Evolutionary conservation across 2,329 filamentous ascomycete genomes (phyloP).

Genomic region (Colletotrichum falcatum): DNA sequence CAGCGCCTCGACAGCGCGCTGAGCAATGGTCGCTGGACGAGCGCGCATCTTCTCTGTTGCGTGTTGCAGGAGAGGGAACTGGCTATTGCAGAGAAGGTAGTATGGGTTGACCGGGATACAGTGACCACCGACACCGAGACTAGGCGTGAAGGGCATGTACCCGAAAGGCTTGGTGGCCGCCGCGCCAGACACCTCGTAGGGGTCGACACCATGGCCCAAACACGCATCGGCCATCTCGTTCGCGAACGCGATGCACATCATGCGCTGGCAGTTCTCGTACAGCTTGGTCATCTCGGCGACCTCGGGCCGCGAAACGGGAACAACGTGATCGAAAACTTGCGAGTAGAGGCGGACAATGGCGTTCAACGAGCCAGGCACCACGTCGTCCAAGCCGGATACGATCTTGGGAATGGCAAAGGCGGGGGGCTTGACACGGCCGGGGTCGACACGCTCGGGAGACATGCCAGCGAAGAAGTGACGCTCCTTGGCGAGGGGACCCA

Average conservation of each 20-base stretch:
- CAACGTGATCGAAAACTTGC: conserved; percentile 59
- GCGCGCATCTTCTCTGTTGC: conserved; percentile 59
- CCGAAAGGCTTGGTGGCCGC: conserved; percentile 66
- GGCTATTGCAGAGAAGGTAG: conserved; percentile 62
- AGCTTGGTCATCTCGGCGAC: conserved; percentile 70
- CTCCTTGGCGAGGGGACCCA: conserved; percentile 58
- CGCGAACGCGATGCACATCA: conserved; percentile 65
- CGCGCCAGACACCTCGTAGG: conserved; percentile 62
- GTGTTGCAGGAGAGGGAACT: conserved; percentile 59
- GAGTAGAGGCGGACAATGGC: conserved; percentile 59
- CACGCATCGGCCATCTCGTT: conserved; percentile 70
- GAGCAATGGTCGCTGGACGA: conserved; percentile 55
- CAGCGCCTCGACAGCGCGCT: conserved; percentile 51
- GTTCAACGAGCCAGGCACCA: conserved; percentile 58
- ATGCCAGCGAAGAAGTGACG: conserved; percentile 60
- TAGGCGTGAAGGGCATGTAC: conserved; percentile 60
- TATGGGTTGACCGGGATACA: conserved; percentile 68
- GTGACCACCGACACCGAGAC: conserved; percentile 65
- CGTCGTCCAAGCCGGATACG: conserved; percentile 63
- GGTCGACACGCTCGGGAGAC: conserved; percentile 66
- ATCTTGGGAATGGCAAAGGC: conserved; percentile 63
- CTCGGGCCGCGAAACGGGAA: conserved; percentile 63
- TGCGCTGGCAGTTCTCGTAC: conserved; percentile 69
- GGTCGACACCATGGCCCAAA: conserved; percentile 57
- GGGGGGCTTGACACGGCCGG: conserved; percentile 57